Conservation (phyloP, 73 alveolate genomes). For the Durusdinium trenchii region DNA sequence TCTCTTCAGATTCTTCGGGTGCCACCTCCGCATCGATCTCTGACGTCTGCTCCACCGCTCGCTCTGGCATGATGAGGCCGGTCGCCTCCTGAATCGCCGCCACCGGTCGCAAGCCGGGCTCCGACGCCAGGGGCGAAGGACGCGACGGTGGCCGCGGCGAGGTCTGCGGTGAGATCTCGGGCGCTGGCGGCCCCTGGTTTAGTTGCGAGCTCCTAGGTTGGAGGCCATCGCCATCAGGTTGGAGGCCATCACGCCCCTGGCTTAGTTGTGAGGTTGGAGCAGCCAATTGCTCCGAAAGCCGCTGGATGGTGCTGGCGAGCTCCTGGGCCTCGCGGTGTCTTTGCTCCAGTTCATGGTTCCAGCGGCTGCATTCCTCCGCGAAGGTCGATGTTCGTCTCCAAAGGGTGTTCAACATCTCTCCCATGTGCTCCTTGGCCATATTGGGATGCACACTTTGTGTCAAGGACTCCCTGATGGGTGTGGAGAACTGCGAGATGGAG, state of each 20-base stretch:
- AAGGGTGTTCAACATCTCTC: constrained; percentile 52
- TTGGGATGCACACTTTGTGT: not conserved
- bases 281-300: constrained; percentile 1
- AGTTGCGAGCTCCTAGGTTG: not conserved
- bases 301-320: constrained; percentile 48
- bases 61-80: constrained; percentile 8
- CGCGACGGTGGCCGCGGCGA: constrained; percentile 29
- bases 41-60: no score
- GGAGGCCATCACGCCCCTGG: no score
- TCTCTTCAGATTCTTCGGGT: not conserved
- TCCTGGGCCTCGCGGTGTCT: constrained; percentile 58
- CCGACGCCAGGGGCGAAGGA: no score
- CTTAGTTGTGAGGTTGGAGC: not conserved
- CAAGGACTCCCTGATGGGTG: not conserved
- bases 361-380: constrained; percentile 78
- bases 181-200: not conserved
- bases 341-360: constrained; percentile 61
- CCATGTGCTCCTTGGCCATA: constrained; percentile 25
- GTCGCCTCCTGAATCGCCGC: constrained; percentile 34
- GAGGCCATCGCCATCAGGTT: not conserved
- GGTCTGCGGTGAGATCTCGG: constrained; percentile 30
- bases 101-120: no score
- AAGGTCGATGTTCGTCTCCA: constrained; percentile 82
- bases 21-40: not conserved
- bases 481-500: not conserved